A percentile compares a stretch with the other conserved stretches of the same genome.
phyloP scores from a whole-genome alignment of 2,329 filamentous ascomycete genomes.

The Beauveria caledonica region DNA sequence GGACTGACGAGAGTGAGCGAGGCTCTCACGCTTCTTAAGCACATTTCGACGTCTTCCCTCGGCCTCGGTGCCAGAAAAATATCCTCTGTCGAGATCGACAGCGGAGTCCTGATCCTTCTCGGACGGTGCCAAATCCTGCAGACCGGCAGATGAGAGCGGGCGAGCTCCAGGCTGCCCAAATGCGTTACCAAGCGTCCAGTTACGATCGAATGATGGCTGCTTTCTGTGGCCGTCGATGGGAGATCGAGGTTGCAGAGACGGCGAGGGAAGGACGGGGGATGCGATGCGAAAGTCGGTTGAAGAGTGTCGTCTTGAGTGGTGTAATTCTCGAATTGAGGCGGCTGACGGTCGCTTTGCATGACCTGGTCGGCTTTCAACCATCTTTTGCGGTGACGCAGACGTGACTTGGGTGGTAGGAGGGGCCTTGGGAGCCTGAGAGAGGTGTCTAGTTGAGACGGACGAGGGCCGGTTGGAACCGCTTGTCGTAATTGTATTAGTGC shows the following conservation, averaged over 20 bases:
- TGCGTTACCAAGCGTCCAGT: conserved; percentile 57
- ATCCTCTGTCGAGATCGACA: conserved; percentile 72
- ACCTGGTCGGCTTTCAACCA: conserved; percentile 35
- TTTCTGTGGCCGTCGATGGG: conserved; percentile 47
- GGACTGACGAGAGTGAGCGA: conserved; percentile 56
- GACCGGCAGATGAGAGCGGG: conserved; percentile 45
- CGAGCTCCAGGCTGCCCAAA: conserved; percentile 31
- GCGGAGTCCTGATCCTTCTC: conserved; percentile 38
- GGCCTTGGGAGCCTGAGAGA: conserved; percentile 44
- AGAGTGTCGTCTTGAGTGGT: conserved; percentile 80
- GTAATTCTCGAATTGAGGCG: conserved; percentile 71
- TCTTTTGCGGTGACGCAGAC: conserved; percentile 32
- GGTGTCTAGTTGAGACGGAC: conserved; percentile 39
- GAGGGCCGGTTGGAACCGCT: conserved; percentile 36
- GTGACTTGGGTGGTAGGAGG: conserved; percentile 36
- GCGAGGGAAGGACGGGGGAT: conserved; percentile 17
- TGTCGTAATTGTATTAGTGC: conserved; percentile 49
- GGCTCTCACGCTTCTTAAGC: conserved; percentile 67
- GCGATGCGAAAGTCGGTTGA: conserved; percentile 64
- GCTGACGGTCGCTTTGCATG: conserved; percentile 63
- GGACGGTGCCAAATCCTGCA: conserved; percentile 36
- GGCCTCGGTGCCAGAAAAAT: conserved; percentile 83
- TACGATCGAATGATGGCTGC: conserved; percentile 60
- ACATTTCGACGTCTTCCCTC: conserved; percentile 71
- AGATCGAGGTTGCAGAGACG: conserved; percentile 36